These are phyloP conservation scores for Tetraselmis striata DNA, from an alignment of 139 green algal species.

Conservation along the genomic window DNA sequence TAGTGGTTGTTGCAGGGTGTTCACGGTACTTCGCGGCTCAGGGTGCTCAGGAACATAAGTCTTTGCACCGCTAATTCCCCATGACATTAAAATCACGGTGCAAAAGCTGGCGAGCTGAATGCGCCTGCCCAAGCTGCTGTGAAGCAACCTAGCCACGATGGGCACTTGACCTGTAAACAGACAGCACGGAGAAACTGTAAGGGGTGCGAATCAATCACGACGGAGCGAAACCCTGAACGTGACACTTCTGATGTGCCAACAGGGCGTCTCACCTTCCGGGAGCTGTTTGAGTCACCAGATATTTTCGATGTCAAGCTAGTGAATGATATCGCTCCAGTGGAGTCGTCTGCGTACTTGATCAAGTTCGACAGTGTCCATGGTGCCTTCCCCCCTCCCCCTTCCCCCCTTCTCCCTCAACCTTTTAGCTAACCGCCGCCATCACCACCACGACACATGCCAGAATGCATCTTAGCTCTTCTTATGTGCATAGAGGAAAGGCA, in stretches of 20 bases:
- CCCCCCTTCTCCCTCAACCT: not conserved
- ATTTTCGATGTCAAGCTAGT: conserved; percentile 64
- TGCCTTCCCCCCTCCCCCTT: not conserved
- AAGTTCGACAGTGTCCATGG: conserved; percentile 77
- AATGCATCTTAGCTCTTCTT: not conserved
- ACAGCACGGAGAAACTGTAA: not conserved
- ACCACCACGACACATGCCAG: too few species aligned
- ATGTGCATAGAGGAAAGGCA: not conserved
- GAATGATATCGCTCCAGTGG: conserved; percentile 61
- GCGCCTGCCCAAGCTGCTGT: not conserved
- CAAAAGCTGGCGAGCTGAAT: not conserved
- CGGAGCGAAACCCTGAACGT: not conserved
- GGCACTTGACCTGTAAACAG: not conserved
- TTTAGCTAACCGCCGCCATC: not conserved
- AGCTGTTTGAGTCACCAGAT: conserved; percentile 39
- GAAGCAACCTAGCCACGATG: conserved; percentile 1
- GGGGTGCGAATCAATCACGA: conserved; percentile 22
- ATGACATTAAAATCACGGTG: not conserved
- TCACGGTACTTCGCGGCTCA: too few species aligned
- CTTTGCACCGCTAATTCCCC: not conserved
- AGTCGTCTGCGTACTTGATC: conserved; percentile 68
- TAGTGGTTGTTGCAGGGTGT: too few species aligned
- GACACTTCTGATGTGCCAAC: not conserved
- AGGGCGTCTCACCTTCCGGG: conserved; percentile 33
- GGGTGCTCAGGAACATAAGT: not conserved